A percentile compares a stretch with the other conserved stretches of the same genome.
phyloP scores from a whole-genome alignment of 2,329 filamentous ascomycete genomes.

The Pseudogymnoascus sp. region DNA sequence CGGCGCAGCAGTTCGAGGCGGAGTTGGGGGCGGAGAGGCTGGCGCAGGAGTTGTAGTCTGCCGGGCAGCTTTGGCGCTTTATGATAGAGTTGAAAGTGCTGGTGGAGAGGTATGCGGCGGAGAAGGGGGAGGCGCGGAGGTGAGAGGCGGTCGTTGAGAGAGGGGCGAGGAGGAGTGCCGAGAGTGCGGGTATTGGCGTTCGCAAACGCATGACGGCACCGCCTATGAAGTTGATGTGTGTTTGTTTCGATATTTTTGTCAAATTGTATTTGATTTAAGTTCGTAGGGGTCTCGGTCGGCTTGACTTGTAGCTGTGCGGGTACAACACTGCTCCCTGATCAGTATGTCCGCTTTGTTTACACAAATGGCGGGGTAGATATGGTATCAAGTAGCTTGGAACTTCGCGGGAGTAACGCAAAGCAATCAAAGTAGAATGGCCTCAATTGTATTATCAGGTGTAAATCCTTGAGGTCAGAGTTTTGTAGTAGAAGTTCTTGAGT shows the following conservation, averaged over 20 bases:
- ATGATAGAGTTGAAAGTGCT: conserved; percentile 12
- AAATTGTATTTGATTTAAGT: background rate
- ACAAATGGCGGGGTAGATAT: background rate
- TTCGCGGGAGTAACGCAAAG: background rate
- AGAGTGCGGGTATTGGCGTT: background rate
- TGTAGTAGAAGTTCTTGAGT: background rate
- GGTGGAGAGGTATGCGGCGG: background rate
- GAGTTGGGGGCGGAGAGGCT: conserved; percentile 21
- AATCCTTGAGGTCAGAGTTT: background rate
- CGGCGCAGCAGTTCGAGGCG: conserved; percentile 26
- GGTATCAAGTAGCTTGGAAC: background rate
- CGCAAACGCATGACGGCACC: background rate
- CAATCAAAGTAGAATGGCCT: background rate
- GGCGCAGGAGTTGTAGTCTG: conserved; percentile 27
- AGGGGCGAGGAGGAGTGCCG: background rate
- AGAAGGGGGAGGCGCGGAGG: background rate
- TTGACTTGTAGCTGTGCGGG: background rate
- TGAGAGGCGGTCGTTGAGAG: background rate
- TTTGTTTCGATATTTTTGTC: background rate
- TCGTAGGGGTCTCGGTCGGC: background rate
- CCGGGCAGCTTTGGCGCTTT: conserved; percentile 26
- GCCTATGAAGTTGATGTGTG: background rate
- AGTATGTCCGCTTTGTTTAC: conserved; percentile 32
- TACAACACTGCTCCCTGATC: conserved; percentile 40
- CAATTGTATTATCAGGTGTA: background rate